phyloP scores from a whole-genome alignment of 176 grass and related monocot genomes.

The Pharus latifolius region DNA sequence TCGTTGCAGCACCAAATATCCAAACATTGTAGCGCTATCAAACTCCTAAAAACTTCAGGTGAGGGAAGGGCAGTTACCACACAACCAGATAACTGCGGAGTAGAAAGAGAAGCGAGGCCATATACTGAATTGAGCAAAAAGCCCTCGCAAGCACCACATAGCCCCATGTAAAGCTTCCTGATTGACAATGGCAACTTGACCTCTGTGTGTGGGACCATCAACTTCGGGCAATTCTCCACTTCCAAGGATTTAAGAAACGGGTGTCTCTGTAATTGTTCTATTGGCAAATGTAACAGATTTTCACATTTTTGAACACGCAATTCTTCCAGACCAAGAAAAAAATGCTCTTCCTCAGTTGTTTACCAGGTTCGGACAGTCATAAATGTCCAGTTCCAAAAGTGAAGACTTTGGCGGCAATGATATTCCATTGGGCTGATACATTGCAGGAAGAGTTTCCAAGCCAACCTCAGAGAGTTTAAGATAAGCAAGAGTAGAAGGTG shows the following conservation, averaged over 20 bases:
- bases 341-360: background rate
- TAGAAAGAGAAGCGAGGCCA: background rate
- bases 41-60: background rate
- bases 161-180: background rate
- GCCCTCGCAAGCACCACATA: background rate
- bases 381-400: background rate
- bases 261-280: background rate
- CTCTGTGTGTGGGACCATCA: background rate
- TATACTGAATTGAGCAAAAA: background rate
- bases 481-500: constrained; percentile 5
- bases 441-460: constrained; percentile 6
- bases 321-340: background rate
- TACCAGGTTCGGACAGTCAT: constrained; percentile 6
- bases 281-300: constrained; percentile 12
- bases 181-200: background rate
- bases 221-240: background rate
- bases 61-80: background rate
- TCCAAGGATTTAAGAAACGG: background rate
- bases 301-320: background rate
- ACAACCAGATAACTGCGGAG: background rate
- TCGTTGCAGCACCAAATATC: background rate
- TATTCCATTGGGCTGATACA: background rate
- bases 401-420: background rate
- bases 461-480: background rate
- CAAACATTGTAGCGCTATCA: background rate